Evolutionary conservation across 345 rosid species (phyloP), one percentile per base, ranked within the genome.

Genomic region (Rubroshorea leprosula): DNA sequence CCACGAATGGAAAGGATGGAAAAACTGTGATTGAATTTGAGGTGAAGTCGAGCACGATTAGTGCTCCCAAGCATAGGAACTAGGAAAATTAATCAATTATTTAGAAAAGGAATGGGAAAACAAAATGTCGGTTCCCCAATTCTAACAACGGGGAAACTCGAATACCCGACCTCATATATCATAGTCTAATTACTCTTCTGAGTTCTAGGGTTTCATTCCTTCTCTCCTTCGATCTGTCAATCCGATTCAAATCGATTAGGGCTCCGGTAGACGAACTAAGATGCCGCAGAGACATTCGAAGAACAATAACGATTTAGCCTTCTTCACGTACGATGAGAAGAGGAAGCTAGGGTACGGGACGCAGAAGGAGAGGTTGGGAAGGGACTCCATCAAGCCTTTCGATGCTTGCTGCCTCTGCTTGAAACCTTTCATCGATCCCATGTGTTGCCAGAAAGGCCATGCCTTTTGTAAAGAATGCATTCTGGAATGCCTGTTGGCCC

Each of bases 221-320:
- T 3, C 23, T 1, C 19, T 27, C 45, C 5, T 13, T 12, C 39
- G 12, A 11, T 61, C 10, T 4, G 5, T 15, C 23, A 25, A 49
- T 49, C 50, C 39, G 20, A 48, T 43, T 41, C 47, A 38, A 61
- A 35, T 23, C 25, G 25, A 29, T 39, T 59, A 27, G 31, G 51
- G 27, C 49, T 31, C 45, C 38, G 23, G 52, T 14, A 52, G 24
- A 31, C 14, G 46, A 26, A 12, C 55, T 53, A 80, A 63, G 13
- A 92, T 88, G 98, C 99, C 99, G 24, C 99, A 93, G 75, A 75
- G 99, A 66, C 99, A 93, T 69, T 93, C 97, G 47, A 93, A 89
- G 83, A 89, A 87, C 83, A 89, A 87, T 80, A 93, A 89, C 51
- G 99, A 93, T 70, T 80, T 89, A 63, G 96, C 99, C 2, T 93